Conservation (phyloP, 2,329 filamentous ascomycete species). For the Chaetoscypha palmicola region DNA sequence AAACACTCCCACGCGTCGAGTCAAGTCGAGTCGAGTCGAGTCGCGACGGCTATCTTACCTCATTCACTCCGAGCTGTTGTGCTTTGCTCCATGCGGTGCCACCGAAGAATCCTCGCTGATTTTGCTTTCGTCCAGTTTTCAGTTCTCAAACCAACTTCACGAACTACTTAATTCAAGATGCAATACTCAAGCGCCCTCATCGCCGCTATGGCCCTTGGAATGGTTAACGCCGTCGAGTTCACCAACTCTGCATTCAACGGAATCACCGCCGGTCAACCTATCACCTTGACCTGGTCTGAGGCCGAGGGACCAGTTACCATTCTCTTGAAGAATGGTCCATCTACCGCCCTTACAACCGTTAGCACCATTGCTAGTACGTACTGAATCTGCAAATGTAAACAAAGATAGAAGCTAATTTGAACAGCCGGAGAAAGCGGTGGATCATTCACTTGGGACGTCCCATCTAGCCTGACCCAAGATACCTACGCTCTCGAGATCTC, state of each 20-base stretch:
- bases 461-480: slow-evolving; percentile 11
- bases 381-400: too few relatives aligned
- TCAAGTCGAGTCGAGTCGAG: too few relatives aligned
- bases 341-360: slow-evolving; percentile 21
- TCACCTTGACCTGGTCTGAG: slow-evolving; percentile 25
- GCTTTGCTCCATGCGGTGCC: too few relatives aligned
- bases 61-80: too few relatives aligned
- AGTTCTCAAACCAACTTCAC: too few relatives aligned
- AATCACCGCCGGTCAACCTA: slow-evolving; percentile 19
- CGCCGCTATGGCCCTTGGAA: slow-evolving; percentile 18
- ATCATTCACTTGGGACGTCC: slow-evolving; percentile 22
- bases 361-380: slow-evolving; percentile 24
- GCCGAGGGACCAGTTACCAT: slow-evolving; percentile 25
- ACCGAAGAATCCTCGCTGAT: too few relatives aligned
- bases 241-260: slow-evolving; percentile 23
- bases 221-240: slow-evolving; percentile 21
- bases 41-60: too few relatives aligned
- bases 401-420: background rate
- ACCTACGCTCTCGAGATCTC: slow-evolving; percentile 26
- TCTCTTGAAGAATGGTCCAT: slow-evolving; percentile 23
- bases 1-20: too few relatives aligned
- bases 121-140: too few relatives aligned
- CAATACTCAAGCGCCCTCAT: slow-evolving; percentile 25
- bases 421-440: slow-evolving; percentile 19
- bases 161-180: too few relatives aligned